These are phyloP conservation scores for Oryza australiensis DNA, from an alignment of 176 grass and related monocot species.

Conservation along the genomic window DNA sequence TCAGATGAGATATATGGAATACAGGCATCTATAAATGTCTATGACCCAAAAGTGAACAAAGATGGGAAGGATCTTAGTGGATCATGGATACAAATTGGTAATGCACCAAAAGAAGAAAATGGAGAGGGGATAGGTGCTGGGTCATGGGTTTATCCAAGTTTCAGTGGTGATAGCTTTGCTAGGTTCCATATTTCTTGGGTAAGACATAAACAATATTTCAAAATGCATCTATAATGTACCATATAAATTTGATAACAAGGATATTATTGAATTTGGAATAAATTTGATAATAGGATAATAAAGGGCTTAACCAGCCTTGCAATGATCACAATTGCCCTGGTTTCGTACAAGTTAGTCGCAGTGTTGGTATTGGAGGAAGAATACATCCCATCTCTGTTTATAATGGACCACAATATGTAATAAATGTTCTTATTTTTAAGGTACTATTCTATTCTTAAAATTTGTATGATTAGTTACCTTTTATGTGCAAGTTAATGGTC, in stretches of 20 bases:
- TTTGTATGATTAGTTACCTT: neutral
- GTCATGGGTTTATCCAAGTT: neutral
- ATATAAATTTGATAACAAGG: too few species aligned
- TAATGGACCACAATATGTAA: slow-evolving; percentile 24
- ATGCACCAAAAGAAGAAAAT: neutral
- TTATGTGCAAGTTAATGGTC: too few species aligned
- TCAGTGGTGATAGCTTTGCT: slow-evolving; percentile 10
- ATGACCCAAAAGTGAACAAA: neutral
- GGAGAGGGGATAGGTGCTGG: neutral
- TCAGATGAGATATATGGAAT: neutral
- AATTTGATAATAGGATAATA: neutral
- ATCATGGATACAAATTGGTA: neutral
- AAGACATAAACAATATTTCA: neutral
- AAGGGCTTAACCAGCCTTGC: neutral
- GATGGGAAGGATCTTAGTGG: neutral
- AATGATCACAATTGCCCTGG: slow-evolving; percentile 27
- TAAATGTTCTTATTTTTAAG: slow-evolving; percentile 24
- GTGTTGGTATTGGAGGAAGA: slow-evolving; percentile 30
- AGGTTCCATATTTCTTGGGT: slow-evolving; percentile 25
- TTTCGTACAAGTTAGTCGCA: slow-evolving; percentile 34
- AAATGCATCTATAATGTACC: too few species aligned
- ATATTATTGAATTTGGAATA: too few species aligned
- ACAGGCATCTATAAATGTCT: neutral
- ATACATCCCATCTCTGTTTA: neutral
- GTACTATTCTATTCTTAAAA: slow-evolving; percentile 7